Base-by-base conservation (phyloP, 805 yeast genomes). In the Nakazawaea laoshanensis region DNA sequence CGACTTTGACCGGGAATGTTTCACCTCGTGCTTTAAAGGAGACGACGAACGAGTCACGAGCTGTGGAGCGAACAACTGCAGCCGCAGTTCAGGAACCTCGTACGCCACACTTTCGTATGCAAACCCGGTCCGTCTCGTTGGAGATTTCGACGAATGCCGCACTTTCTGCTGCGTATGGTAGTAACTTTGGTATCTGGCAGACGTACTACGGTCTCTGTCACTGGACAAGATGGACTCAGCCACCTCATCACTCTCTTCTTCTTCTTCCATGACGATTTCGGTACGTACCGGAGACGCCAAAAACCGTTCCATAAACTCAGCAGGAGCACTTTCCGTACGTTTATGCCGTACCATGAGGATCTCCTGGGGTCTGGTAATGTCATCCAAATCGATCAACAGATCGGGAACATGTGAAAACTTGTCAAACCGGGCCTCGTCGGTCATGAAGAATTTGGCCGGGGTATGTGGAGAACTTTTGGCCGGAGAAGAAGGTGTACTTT, bases 331-430 rank as follows among this genome's bases (percentile, higher is more conserved):
- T 19, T 31, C 39, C 10, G 39, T 30, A n/a, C 39, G 18, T 20
- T 27, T 30, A 27, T 36, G 39, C 18, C 20, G 15, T n/a, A n/a
- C n/a, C 8, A 19, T 26, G 13, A 18, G 18, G 6, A 27, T 28
- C 4, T 37, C 19, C 11, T 40, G 23, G 14, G 38, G 31, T 17
- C 13, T 26, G 14, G 29, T 27, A 2, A 36, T 11, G 6, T 39
- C 41, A 38, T 56, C 59, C 32, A 57, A 45, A 41, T 57, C 55
- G 13, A 57, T 57, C 11, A 55, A 41, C 2, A 61, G 55, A 28
- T 55, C 47, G 1, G 61, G 59, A 18, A 54, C 43, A 12, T 39
- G 32, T 5, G 57, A 44, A 35, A 43, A 42, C 27, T 37, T 34
- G 15, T 52, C 50, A 30, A 46, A 50, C 24, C 35, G 39, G 1